phyloP scores from a whole-genome alignment of 176 grass and related monocot species.

The Metroxylon sagu region DNA sequence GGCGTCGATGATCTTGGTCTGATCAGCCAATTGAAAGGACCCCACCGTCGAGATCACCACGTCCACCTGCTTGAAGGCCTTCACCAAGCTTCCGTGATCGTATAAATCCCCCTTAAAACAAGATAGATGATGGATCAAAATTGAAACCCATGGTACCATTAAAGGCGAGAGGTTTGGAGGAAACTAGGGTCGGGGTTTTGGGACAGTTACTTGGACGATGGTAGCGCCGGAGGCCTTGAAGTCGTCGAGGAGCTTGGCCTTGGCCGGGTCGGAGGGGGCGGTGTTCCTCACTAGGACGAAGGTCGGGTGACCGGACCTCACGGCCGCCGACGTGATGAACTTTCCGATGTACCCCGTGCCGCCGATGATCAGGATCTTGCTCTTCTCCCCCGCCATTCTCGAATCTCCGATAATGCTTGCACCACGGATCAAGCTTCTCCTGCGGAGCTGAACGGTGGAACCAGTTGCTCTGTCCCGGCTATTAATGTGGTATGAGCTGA shows the following conservation, averaged over 20 bases:
- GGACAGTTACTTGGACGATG: neutral
- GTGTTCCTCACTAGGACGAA: constrained; percentile 1
- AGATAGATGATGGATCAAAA: neutral
- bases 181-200: neutral
- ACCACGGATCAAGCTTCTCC: too few relatives aligned
- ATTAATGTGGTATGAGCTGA: too few relatives aligned
- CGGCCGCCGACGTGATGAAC: neutral
- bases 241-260: constrained; percentile 9
- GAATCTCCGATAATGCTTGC: too few relatives aligned
- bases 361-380: constrained; percentile 9
- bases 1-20: constrained; percentile 15
- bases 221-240: constrained; percentile 4
- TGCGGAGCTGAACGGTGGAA: too few relatives aligned
- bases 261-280: neutral
- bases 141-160: neutral
- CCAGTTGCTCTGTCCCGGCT: too few relatives aligned
- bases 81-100: constrained; percentile 9
- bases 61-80: constrained; percentile 8
- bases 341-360: constrained; percentile 8
- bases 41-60: constrained; percentile 8
- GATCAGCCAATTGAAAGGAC: neutral
- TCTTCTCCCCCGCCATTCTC: neutral
- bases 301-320: neutral
- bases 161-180: neutral
- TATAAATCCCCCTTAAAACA: constrained; percentile 7